Base-by-base conservation (phyloP, 345 rosid genomes). In the Euphorbia peplus region DNA sequence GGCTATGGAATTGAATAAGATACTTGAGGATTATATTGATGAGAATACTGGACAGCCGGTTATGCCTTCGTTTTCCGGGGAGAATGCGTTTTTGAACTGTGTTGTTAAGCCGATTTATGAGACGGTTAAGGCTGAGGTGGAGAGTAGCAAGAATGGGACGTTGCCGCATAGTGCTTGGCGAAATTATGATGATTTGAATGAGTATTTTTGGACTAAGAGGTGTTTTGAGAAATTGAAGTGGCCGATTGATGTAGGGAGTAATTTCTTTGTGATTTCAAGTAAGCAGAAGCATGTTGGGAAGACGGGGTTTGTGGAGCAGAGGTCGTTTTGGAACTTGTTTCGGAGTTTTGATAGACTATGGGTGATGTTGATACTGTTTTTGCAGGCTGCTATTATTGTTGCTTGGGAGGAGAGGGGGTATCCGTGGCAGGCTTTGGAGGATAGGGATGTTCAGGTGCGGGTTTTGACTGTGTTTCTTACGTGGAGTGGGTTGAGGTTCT, bases 271-370 rank as follows among this genome's bases (percentile, higher is more conserved):
- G 35, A 73, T 84, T 5, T 73, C 88, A 0, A 78, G 83, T n/a
- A 76, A 47, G 75, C 73, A 76, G 57, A 82, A 87, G 76, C 83
- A 82, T 67, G 97, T 91, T 2, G 96, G 97, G 54, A 93, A 93
- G 87, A 93, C 98, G 0, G 98, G 98, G 35, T 93, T 91, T 72
- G 97, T 93, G 41, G 98, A 93, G 83, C 97, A 89, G 75, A 80
- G 97, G 74, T 91, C 98, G 41, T 93, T 91, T 68, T 89, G 89
- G 92, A 91, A 93, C 75, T 39, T 93, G 64, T 76, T 71, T 53
- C 66, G 98, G 84, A 93, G 98, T 76, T 93, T 93, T 68, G 98
- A 93, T 39, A 73, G 98, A 76, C 60, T 91, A 64, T 93, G 96
- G 97, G 87, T 91, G 78, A 82, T 91, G 84, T 62, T 91, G 83